A percentile compares a stretch with the other conserved stretches of the same genome.
These are phyloP conservation scores for Sarcodon sp. DNA, from an alignment of 768 basidiomycete species.

Conservation along the genomic window DNA sequence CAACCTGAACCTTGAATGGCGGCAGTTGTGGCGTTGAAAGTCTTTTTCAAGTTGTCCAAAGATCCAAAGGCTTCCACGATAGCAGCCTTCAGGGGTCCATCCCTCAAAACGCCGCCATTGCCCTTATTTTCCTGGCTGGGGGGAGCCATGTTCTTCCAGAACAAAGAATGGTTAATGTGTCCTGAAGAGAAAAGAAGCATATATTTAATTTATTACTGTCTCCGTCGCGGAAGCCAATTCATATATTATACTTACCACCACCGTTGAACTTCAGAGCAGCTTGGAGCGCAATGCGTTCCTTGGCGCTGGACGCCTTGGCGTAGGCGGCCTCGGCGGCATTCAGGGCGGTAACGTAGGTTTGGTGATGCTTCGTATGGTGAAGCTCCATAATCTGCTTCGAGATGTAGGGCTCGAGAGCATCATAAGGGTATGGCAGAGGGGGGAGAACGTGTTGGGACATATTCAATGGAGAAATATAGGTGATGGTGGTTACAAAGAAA, in stretches of 20 bases:
- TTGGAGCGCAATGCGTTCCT: conserved; percentile 78
- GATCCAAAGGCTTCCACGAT: conserved; percentile 54
- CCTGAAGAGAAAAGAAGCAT: conserved; percentile 25
- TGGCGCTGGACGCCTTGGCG: conserved; percentile 50
- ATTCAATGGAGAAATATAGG: neutral
- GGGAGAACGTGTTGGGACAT: conserved; percentile 45
- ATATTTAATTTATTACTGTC: neutral
- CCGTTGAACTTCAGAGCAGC: conserved; percentile 94
- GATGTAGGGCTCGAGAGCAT: conserved; percentile 93
- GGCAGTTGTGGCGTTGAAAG: conserved; percentile 77
- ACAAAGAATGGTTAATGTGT: conserved; percentile 91
- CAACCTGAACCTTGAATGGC: conserved; percentile 91
- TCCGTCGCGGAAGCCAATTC: neutral
- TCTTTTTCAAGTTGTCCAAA: conserved; percentile 58
- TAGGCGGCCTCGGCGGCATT: conserved; percentile 82
- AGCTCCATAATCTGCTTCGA: conserved; percentile 86
- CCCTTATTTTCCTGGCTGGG: conserved; percentile 38
- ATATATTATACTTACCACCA: conserved; percentile 47
- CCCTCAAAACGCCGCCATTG: conserved; percentile 41
- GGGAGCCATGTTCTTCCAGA: conserved; percentile 91
- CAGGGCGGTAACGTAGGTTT: conserved; percentile 86
- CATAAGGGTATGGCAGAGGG: conserved; percentile 63
- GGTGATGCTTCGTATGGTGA: conserved; percentile 93
- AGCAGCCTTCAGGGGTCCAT: conserved; percentile 55
- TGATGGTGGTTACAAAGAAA: conserved; percentile 4